Evolutionary conservation across 2,329 filamentous ascomycete species (phyloP).

Genomic region (Neonectria faginata): DNA sequence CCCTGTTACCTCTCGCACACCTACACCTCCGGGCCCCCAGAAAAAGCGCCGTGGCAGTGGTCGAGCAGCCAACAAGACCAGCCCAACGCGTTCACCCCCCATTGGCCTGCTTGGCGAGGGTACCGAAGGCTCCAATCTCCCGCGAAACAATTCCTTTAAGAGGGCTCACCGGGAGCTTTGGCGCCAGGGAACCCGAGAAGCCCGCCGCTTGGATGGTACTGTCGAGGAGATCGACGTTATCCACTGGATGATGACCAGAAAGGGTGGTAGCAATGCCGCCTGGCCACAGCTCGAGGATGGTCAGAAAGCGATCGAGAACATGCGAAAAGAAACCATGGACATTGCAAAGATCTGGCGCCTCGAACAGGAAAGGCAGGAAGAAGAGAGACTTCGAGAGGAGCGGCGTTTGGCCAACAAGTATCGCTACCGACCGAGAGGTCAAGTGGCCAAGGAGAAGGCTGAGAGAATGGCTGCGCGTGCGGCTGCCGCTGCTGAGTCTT

Average conservation of each 20-base stretch:
- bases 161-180: conserved; percentile 31
- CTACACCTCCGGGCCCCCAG: background rate
- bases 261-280: conserved; percentile 31
- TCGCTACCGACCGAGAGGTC: conserved; percentile 39
- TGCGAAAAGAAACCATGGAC: conserved; percentile 38
- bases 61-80: background rate
- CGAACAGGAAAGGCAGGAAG: conserved; percentile 33
- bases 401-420: conserved; percentile 39
- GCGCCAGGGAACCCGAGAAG: conserved; percentile 33
- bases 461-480: conserved; percentile 23
- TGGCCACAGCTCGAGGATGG: conserved; percentile 39
- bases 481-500: conserved; percentile 26
- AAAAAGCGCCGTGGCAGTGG: background rate
- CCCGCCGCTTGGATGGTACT: conserved; percentile 30
- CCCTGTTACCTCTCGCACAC: background rate
- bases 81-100: conserved; percentile 1
- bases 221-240: conserved; percentile 37
- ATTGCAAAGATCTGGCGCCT: conserved; percentile 26
- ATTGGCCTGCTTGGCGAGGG: background rate
- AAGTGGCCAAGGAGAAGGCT: conserved; percentile 36
- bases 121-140: background rate
- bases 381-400: conserved; percentile 33
- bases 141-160: conserved; percentile 8
- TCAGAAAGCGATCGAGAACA: conserved; percentile 28
- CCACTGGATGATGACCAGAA: conserved; percentile 38